Evolutionary conservation across 2,329 filamentous ascomycete genomes (phyloP), one percentile per base, ranked within the genome.

Genomic region (Chaetomium strumarium): DNA sequence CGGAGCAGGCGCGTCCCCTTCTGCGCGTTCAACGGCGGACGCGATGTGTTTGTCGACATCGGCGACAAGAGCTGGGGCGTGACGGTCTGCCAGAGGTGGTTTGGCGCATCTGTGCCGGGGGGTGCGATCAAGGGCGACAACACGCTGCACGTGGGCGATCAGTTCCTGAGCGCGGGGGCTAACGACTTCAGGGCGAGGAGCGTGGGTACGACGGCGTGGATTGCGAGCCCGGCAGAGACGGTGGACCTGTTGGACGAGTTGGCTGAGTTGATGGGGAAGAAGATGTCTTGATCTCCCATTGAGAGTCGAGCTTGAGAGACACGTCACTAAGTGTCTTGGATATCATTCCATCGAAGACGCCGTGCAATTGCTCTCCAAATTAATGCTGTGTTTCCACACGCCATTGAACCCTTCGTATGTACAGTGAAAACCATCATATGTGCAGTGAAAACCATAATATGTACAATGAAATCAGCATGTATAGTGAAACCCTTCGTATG

Each of bases 21-120:
- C 66, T 99, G 93, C 67, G 93, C 93, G 19, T 99, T 99, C 75
- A 99, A 99, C 68, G 93, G 92, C 49, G 93, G 93, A 11, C 92
- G 93, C 57, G 93, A 99, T 68, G 90, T 97, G 39, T 99, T 99
- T 70, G 91, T 99, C 49, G 93, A 99, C 68, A 96, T 99, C 64
- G 93, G 93, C 51, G 93, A 99, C 72, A 99, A 99, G 73, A 90
- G 86, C 49, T 95, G 91, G 87, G 93, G 93, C 58, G 93, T 99
- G 2, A 79, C 88, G 33, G 90, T 91, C 4, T 96, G 91, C 67
- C 93, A 99, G 73, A 80, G 85, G 53, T 96, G 90, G 75, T 96
- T 96, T 67, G 87, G 86, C 19, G 81, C 76, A 1, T 81, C 49
- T 7, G 57, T 48, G 7, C 43, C 41, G 1, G 52, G 45, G 11